phyloP scores from a whole-genome alignment of 2,329 filamentous ascomycete species.

The Xylariaceae sp. region DNA sequence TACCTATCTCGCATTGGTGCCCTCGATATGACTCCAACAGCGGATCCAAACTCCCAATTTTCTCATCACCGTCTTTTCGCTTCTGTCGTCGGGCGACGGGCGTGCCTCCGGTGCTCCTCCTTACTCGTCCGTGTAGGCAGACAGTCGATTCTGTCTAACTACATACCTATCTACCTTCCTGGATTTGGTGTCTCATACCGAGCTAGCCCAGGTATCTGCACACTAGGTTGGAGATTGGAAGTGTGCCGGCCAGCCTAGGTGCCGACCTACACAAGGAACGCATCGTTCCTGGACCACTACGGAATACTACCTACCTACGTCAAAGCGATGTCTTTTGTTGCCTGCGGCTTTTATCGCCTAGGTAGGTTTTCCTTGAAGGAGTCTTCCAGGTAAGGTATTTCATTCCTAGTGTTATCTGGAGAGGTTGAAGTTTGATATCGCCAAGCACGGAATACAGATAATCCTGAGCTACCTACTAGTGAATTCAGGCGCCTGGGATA shows the following conservation, averaged over 20 bases:
- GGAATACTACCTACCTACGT: not conserved
- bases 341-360: not conserved
- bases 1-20: slow-evolving; percentile 14
- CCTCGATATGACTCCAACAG: slow-evolving; percentile 7
- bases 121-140: not conserved
- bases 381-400: too few species aligned
- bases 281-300: not conserved
- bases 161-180: too few species aligned
- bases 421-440: not conserved
- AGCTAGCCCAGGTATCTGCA: not conserved
- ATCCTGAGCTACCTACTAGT: not conserved
- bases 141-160: too few species aligned
- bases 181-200: not conserved
- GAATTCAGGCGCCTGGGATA: not conserved
- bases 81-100: not conserved
- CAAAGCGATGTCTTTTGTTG: not conserved
- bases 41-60: not conserved
- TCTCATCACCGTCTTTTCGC: not conserved
- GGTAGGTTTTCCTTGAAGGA: not conserved
- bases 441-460: not conserved
- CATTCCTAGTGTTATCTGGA: not conserved
- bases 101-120: slow-evolving; percentile 2
- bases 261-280: not conserved
- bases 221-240: not conserved
- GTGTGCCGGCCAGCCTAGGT: slow-evolving; percentile 12